Evolutionary conservation across 2,329 filamentous ascomycete genomes (phyloP), one percentile per base, ranked within the genome.

Genomic region (Xylaria digitata): DNA sequence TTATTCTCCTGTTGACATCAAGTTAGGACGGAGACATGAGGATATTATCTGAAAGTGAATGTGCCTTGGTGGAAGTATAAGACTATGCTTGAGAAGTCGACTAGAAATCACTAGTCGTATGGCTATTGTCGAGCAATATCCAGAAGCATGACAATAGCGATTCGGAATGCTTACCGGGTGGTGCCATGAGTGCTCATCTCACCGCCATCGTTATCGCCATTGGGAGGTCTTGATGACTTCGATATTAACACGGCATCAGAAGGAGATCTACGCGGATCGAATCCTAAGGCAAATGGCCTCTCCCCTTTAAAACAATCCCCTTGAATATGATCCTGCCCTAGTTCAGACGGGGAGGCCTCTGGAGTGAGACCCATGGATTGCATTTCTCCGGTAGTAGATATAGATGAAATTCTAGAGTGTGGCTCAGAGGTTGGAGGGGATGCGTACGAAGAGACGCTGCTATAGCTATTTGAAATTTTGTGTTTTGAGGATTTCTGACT

Each of bases 371-470:
- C 75, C 46, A 80, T 72, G 13, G 77, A 74, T 63, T 80, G 78
- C 7, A 78, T 75, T 9, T 82, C 81, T 57, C 82, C 82, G 23
- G 84, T 78, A 0, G 84, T 87, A 1, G 86, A 87, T 49, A 83
- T 78, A 0, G 85, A 87, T 1, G 86, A 87, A 56, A 86, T 80
- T 43, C 85, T 80, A 1, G 86, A 87, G 71, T 87, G 84, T 0
- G 80, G 78, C 15, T 78, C 76, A 1, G 83, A 85, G 49, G 78
- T 78, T 0, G 79, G 81, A 2, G 84, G 82, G 2, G 83, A 83
- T 19, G 80, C 80, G 72, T 82, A 83, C 1, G 82, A 85, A 2
- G 84, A 84, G 17, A 85, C 75, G 62, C 83, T 87, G 78, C 84
- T 85, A 60, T 82, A 80, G 70, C 85, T 87, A 70, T 84, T 82